Percentiles rank a stretch among this genome's conserved stretches.
Conservation (phyloP, 176 grass and related monocot species). For the Pharus latifolius region DNA sequence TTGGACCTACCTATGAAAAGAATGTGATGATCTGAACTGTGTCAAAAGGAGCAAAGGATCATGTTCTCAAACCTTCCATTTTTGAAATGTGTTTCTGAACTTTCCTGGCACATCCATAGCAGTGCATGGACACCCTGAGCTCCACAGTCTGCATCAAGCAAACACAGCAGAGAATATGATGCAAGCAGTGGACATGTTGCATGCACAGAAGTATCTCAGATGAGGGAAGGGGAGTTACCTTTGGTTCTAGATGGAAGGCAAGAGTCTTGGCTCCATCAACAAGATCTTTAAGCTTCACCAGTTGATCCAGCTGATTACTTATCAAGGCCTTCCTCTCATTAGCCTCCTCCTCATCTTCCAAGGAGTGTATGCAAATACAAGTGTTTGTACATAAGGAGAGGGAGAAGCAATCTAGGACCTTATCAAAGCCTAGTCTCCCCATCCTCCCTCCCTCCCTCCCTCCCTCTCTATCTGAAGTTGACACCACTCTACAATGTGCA, state of each 20-base stretch:
- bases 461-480: not conserved
- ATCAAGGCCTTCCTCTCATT: constrained; percentile 59
- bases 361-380: constrained; percentile 49
- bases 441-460: not conserved
- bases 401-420: constrained; percentile 76
- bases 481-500: not conserved
- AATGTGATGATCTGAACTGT: not conserved
- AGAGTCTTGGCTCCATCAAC: constrained; percentile 63
- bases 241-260: constrained; percentile 89
- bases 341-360: constrained; percentile 43
- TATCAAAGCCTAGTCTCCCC: constrained; percentile 54
- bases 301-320: constrained; percentile 64
- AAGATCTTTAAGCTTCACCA: constrained; percentile 63
- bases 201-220: not conserved
- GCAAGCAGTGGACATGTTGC: not conserved
- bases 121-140: constrained; percentile 96
- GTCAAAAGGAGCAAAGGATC: not conserved
- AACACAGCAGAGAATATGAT: not conserved
- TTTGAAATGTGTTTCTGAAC: constrained; percentile 97
- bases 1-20: not conserved
- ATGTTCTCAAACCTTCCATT: constrained; percentile 71
- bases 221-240: constrained; percentile 25
- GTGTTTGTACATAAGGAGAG: constrained; percentile 47
- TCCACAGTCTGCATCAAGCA: constrained; percentile 61
- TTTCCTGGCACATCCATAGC: constrained; percentile 83